Percentiles rank a stretch among this genome's conserved stretches.
Conservation (phyloP, 2,329 filamentous ascomycete genomes). For the Aspergillus sp. region DNA sequence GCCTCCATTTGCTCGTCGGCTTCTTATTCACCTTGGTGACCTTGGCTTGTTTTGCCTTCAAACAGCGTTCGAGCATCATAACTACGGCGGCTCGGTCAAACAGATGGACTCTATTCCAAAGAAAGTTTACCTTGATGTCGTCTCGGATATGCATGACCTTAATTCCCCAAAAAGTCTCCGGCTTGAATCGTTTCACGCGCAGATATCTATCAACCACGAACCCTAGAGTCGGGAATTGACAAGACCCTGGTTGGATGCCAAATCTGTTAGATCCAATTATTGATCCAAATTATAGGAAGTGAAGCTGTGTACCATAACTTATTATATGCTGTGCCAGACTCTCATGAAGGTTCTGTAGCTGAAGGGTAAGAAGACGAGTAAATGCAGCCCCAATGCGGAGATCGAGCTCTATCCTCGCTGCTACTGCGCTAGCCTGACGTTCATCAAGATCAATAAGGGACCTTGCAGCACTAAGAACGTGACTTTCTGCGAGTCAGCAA, state of each 20-base stretch:
- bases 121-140: conserved; percentile 76
- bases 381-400: conserved; percentile 90
- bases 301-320: conserved; percentile 68
- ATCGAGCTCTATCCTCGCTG: conserved; percentile 87
- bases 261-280: not conserved
- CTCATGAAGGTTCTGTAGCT: conserved; percentile 70
- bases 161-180: conserved; percentile 91
- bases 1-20: conserved; percentile 90
- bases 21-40: conserved; percentile 87
- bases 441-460: conserved; percentile 78
- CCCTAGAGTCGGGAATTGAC: conserved; percentile 93
- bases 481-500: conserved; percentile 51
- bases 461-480: conserved; percentile 80
- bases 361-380: conserved; percentile 81
- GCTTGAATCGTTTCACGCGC: conserved; percentile 87
- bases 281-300: not conserved
- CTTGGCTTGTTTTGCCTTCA: conserved; percentile 71
- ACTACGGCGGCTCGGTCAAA: conserved; percentile 83
- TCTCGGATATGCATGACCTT: conserved; percentile 78
- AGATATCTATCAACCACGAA: conserved; percentile 98
- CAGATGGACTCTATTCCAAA: conserved; percentile 76
- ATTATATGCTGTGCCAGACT: conserved; percentile 65
- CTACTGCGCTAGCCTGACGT: conserved; percentile 80
- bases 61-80: conserved; percentile 81
- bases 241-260: conserved; percentile 63